Evolutionary conservation across 2,329 filamentous ascomycete genomes (phyloP).

Genomic region (Fusarium lyarnte): DNA sequence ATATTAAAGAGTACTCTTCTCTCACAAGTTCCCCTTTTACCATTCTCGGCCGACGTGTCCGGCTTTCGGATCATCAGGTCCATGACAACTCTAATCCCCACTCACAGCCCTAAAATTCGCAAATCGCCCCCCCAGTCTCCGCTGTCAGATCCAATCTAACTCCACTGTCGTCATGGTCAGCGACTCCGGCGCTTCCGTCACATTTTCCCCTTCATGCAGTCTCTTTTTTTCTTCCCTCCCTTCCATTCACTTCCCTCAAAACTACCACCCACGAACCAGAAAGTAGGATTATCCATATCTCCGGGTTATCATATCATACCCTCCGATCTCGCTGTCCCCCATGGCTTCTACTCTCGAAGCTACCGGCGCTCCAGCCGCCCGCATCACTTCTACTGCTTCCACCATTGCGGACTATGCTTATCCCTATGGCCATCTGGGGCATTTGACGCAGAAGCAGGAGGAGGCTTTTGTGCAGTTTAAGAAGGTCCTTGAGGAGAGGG

Average conservation of each 20-base stretch:
- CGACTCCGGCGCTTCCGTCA: conserved; percentile 40
- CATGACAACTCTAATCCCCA: conserved; percentile 8
- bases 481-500: conserved; percentile 69
- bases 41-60: conserved; percentile 26
- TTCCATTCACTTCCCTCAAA: not conserved
- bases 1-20: not conserved
- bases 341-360: conserved; percentile 43
- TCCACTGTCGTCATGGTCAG: conserved; percentile 27
- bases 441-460: conserved; percentile 76
- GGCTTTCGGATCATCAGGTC: conserved; percentile 6
- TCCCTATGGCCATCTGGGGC: conserved; percentile 81
- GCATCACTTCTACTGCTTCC: conserved; percentile 45
- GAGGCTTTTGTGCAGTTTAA: conserved; percentile 78
- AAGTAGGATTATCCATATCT: not conserved
- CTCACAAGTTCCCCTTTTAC: not conserved
- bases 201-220: conserved; percentile 17
- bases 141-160: conserved; percentile 26
- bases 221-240: conserved; percentile 8
- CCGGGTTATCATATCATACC: not conserved
- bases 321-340: conserved; percentile 18
- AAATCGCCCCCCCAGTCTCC: conserved; percentile 6
- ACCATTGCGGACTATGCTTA: conserved; percentile 60
- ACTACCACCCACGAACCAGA: not conserved
- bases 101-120: conserved; percentile 19
- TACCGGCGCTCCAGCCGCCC: conserved; percentile 39